Evolutionary conservation across 768 basidiomycete genomes (phyloP), one percentile per base, ranked within the genome.

Genomic region (Exsudoporus frostii): DNA sequence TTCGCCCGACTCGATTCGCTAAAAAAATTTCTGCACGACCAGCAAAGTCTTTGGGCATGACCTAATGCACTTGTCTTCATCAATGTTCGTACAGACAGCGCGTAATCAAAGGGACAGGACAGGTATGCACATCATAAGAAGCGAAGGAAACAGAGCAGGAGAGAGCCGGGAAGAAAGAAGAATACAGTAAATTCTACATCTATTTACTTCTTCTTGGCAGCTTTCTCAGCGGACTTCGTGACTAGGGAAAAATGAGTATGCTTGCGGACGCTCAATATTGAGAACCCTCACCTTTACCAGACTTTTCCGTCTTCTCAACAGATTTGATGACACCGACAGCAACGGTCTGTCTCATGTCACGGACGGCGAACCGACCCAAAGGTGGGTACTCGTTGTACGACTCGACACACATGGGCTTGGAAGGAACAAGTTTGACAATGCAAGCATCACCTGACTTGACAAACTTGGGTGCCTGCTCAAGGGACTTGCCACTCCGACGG

Each of bases 271-370:
- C 5, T n/a, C 30, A 7, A 22, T 49, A 20, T 2, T 10, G 40
- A 27, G 13, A 15, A 73, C 78, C n/a, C 52, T 70, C 65, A 87
- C 86, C 84, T 84, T 96, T 96, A 65, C 94, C 79, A 68, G 78
- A 64, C 76, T 92, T 94, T 54, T 95, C 93, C 61, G 92, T 83
- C 86, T 95, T 96, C 50, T 97, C 94, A 59, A 97, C 94, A 56
- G 85, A 84, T 82, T 98, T 98, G 84, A 98, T 97, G 79, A 98
- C 90, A 76, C 94, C 94, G 67, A 97, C 94, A 61, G 94, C 94
- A 60, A 99, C 96, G 59, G 96, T 97, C 80, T 98, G 95, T 74
- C 95, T 89, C 95, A 98, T 97, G 83, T 97, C 94, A 87, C 94
- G 94, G 74, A 97, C 94, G 68, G 94, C 94, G 79, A 96, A 96